These are phyloP conservation scores for Lecanoromycetidae sp. DNA, from an alignment of 2,329 filamentous ascomycete genomes.

Conservation along the genomic window DNA sequence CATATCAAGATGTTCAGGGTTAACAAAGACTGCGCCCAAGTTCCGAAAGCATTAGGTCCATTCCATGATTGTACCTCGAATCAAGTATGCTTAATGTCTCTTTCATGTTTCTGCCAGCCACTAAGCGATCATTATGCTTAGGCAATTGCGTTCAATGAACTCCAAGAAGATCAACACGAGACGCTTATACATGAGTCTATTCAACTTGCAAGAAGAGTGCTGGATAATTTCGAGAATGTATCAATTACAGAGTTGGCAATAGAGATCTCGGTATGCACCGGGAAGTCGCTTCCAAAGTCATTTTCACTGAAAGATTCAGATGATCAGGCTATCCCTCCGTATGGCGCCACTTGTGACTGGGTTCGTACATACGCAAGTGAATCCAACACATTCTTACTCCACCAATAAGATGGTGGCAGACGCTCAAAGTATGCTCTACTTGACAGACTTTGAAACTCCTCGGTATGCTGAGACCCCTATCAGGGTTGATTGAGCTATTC, in stretches of 20 bases:
- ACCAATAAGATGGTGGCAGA: conserved; percentile 37
- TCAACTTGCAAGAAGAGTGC: conserved; percentile 25
- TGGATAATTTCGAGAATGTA: conserved; percentile 26
- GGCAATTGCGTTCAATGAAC: conserved; percentile 41
- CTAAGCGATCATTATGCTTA: too few species aligned
- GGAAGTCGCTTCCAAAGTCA: neutral
- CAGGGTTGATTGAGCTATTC: conserved; percentile 42
- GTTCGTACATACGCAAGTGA: conserved; percentile 46
- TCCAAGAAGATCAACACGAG: conserved; percentile 32
- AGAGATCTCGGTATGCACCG: conserved; percentile 41
- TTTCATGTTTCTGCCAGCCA: too few species aligned
- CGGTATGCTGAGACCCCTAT: neutral
- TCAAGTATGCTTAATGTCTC: too few species aligned
- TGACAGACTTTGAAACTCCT: too few species aligned
- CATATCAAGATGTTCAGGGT: too few species aligned
- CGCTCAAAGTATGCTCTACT: conserved; percentile 35
- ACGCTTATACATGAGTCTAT: conserved; percentile 29
- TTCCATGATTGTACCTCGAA: conserved; percentile 45
- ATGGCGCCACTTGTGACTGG: conserved; percentile 41
- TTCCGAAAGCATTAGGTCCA: conserved; percentile 34
- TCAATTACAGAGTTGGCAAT: conserved; percentile 39
- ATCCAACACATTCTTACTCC: conserved; percentile 42
- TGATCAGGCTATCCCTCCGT: conserved; percentile 42
- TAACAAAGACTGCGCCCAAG: conserved; percentile 15
- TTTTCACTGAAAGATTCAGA: conserved; percentile 28